These are phyloP conservation scores for Colletotrichum sp. DNA, from an alignment of 2,329 filamentous ascomycete genomes.

Conservation along the genomic window DNA sequence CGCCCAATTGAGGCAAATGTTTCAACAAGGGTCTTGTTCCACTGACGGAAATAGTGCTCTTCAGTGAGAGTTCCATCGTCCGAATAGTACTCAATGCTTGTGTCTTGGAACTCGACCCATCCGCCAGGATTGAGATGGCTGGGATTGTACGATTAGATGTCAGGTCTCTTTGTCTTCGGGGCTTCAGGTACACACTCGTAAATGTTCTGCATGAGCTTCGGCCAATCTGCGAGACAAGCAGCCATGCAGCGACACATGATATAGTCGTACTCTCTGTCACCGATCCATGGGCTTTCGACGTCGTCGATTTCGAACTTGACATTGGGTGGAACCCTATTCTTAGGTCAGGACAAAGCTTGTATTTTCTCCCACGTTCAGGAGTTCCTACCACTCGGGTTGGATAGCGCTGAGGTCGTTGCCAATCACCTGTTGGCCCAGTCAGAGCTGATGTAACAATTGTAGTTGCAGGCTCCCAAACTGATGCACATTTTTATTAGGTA, in stretches of 20 bases:
- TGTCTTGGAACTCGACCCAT: slow-evolving; percentile 22
- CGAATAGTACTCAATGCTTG: slow-evolving; percentile 26
- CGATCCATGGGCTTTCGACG: slow-evolving; percentile 31
- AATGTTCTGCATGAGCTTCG: slow-evolving; percentile 23
- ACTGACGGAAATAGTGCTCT: slow-evolving; percentile 21
- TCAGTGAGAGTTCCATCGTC: slow-evolving; percentile 30
- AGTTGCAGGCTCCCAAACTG: neutral
- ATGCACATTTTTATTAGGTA: too few relatives aligned
- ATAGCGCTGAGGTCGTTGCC: slow-evolving; percentile 35
- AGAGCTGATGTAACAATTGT: slow-evolving; percentile 33
- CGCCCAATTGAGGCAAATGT: slow-evolving; percentile 23
- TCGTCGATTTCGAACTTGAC: slow-evolving; percentile 42
- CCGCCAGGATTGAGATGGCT: slow-evolving; percentile 31
- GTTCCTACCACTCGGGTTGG: slow-evolving; percentile 29
- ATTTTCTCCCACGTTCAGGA: neutral
- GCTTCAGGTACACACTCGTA: slow-evolving; percentile 23
- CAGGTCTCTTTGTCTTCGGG: neutral
- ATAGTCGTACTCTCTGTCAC: slow-evolving; percentile 32
- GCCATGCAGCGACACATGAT: slow-evolving; percentile 40
- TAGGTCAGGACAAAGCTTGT: neutral
- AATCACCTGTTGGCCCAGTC: slow-evolving; percentile 21
- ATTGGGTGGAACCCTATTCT: slow-evolving; percentile 32
- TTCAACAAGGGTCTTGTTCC: slow-evolving; percentile 25
- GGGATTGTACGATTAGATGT: neutral
- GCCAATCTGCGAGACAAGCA: slow-evolving; percentile 36